Evolutionary conservation across 768 basidiomycete genomes (phyloP), one percentile per base, ranked within the genome.

Genomic region (Auricularia cornea): DNA sequence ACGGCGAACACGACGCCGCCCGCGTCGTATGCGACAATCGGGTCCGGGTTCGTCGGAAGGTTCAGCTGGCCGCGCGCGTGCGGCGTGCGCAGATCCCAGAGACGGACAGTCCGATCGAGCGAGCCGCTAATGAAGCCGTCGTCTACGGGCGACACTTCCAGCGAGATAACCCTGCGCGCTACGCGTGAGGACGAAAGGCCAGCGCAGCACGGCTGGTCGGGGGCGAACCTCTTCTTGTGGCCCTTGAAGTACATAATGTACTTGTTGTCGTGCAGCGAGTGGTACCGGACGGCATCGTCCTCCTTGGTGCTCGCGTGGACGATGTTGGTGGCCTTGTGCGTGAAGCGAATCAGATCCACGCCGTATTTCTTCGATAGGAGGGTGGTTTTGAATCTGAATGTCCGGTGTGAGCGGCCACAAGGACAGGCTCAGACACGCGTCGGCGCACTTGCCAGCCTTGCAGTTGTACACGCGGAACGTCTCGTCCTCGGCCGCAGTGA

Each of bases 51-150:
- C 28, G 67, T 65, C 18, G 71, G 74, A 23, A 94, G 80, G 68
- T 85, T 84, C 62, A 94, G 79, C 30, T 89, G 79, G 29, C 94
- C 94, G 63, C 89, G 83, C 71, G 92, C 94, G 28, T 79, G 78
- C 0, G 87, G 84, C 14, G 86, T 79, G 54, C 95, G 87, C 44
- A 98, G 81, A 75, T 99, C 97, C 97, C 97, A 99, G 20, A 98
- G 76, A 30, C 96, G 86, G 23, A 98, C 95, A 1, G 94, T 98
- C 70, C 89, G 92, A 78, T 99, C 97, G 72, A 92, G 78, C 0
- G 95, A 92, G 2, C 87, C 91, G 12, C 96, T 97, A 82, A 99
- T 89, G 78, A 99, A 98, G 1, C 90, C 90, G 70, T 98, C 95
- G 70, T 98, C 92, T 1, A 89, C 81, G 1, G 97, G 97, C 0